phyloP scores from a whole-genome alignment of 2,329 filamentous ascomycete genomes.

The Triangularia verruculosa region DNA sequence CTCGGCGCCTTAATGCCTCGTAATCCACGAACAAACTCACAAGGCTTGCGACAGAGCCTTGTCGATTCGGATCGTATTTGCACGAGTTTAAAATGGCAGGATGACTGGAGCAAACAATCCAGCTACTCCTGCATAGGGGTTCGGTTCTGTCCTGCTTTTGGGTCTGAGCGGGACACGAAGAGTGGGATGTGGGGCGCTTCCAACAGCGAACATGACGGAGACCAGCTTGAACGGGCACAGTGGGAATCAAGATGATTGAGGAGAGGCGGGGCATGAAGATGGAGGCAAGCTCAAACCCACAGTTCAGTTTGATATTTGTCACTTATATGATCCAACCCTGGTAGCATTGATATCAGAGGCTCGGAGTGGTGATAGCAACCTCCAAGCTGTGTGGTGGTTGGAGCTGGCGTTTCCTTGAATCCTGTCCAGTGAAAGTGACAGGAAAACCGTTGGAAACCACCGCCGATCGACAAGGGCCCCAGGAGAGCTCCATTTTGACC shows the following conservation, averaged over 20 bases:
- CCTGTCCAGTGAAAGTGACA: not conserved
- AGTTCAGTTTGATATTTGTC: not conserved
- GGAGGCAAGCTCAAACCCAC: not conserved
- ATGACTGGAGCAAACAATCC: constrained; percentile 8
- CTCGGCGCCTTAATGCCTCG: not conserved
- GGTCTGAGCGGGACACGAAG: constrained; percentile 2
- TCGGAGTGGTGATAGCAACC: not conserved
- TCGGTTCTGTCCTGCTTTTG: not conserved
- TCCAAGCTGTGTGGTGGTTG: not conserved
- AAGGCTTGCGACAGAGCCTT: constrained; percentile 6
- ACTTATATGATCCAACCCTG: not conserved
- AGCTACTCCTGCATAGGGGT: not conserved
- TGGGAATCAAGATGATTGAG: not conserved
- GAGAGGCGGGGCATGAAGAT: not conserved
- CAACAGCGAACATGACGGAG: not conserved
- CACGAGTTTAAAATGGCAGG: constrained; percentile 12
- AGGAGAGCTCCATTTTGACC: not conserved
- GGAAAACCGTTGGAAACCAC: not conserved
- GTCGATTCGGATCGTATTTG: constrained; percentile 2
- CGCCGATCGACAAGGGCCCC: not conserved
- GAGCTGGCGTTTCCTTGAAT: not conserved
- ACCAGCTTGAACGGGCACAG: not conserved
- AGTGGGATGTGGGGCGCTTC: not conserved
- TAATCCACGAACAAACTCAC: not conserved
- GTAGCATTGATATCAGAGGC: not conserved